Evolutionary conservation across 1,284 basidiomycete genomes (phyloP).

Genomic region (Melampsora americana): DNA sequence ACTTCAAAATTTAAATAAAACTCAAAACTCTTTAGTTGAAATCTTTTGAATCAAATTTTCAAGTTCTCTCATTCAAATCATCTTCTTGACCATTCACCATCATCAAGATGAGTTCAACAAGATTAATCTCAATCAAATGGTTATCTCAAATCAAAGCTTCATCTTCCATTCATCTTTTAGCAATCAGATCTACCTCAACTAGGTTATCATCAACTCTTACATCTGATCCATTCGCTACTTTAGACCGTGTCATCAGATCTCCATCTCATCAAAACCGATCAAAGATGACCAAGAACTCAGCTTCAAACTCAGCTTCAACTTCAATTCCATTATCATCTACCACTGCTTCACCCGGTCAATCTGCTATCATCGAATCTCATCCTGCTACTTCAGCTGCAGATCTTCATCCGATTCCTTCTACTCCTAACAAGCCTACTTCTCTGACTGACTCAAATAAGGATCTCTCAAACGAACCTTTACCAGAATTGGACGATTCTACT

Average conservation of each 20-base stretch:
- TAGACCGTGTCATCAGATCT: slow-evolving; percentile 27
- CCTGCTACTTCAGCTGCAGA: slow-evolving; percentile 33
- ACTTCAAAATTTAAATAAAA: too few relatives aligned
- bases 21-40: too few relatives aligned
- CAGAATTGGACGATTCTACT: slow-evolving; percentile 21
- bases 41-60: too few relatives aligned
- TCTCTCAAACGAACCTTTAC: slow-evolving; percentile 30
- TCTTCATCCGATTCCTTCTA: slow-evolving; percentile 31
- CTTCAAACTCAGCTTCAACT: slow-evolving; percentile 13
- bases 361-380: slow-evolving; percentile 36
- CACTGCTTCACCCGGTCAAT: slow-evolving; percentile 37
- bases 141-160: too few relatives aligned
- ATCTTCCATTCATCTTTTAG: too few relatives aligned
- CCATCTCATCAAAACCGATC: background rate
- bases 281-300: background rate
- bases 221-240: slow-evolving; percentile 25
- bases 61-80: too few relatives aligned
- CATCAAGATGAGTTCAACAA: too few relatives aligned
- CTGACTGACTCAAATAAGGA: background rate
- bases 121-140: too few relatives aligned
- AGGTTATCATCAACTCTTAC: background rate
- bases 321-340: slow-evolving; percentile 27
- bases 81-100: too few relatives aligned
- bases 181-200: too few relatives aligned
- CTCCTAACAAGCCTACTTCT: background rate